Evolutionary conservation across 176 grass and related monocot species (phyloP), one percentile per base, ranked within the genome.

Genomic region (Oryza meridionalis): DNA sequence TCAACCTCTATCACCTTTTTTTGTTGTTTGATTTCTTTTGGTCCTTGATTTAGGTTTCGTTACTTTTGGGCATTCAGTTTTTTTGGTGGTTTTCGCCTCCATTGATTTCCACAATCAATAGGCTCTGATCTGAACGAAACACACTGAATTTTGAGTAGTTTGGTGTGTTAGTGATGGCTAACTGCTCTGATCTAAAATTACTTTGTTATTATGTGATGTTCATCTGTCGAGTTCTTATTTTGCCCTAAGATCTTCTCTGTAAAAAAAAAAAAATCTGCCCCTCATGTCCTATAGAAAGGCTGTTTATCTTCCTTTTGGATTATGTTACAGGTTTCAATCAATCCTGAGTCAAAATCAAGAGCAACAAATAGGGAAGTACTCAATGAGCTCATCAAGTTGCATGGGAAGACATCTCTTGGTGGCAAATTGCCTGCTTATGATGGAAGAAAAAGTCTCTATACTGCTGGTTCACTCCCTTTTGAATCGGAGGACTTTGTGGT

Each of bases 361-460:
- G 12, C 22, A 61, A 86, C 51, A 0, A 97, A 97, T 16, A 90
- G 92, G 78, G 86, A 73, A 31, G 83, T 97, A 5, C 90, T 94
- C 40, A 84, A 38, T 21, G 92, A 97, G 25, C 84, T 97, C 2
- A 82, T 94, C 51, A 90, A 59, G 75, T 19, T 91, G 74, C 72
- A 97, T 65, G 84, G 75, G 63, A 61, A 88, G 44, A 83, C 87
- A 62, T 55, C 81, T 42, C 82, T 97, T 33, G 90, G 86, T 0
- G 84, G 88, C 17, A 88, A 91, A 77, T 19, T 93, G 46, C 90
- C 90, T 26, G 95, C 86, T 51, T 97, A 93, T 32, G 92, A 97
- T 88, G 95, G 95, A 35, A 85, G 87, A 47, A 97, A 94, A 59
- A 94, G 95, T 81, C 90, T 94, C 9, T 97, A 94, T 38, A 94